Base-by-base conservation (phyloP, 345 rosid genomes). In the Hirschfeldia incana region DNA sequence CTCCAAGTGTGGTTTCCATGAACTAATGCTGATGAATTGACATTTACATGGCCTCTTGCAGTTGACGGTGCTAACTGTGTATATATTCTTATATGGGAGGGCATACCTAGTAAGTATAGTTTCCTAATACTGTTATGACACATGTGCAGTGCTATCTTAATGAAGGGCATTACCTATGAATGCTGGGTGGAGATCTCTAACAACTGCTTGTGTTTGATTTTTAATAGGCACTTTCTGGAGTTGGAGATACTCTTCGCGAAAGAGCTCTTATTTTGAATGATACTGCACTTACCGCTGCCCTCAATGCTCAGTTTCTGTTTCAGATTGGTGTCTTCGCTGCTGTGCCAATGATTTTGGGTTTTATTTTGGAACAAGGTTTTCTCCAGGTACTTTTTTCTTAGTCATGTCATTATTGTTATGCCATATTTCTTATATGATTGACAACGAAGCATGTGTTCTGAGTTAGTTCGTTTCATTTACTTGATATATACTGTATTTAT, bases 271-370 rank as follows among this genome's bases (percentile, higher is more conserved):
- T 90, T 73, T 55, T 69, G 8, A 15, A 88, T 4, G 91, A 95
- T 70, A 83, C 87, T 21, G 93, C 99, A 76, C 87, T 95, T 69
- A 88, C 74, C 72, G 85, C 94, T 39, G 99, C 99, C 71, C 67
- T 95, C 69, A 91, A 88, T 87, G 89, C 99, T 3, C 99, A 95
- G 84, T 95, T 95, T 86, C 96, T 93, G 72, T 73, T 95, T 80
- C 99, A 95, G 81, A 93, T 95, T 86, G 97, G 99, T 85, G 76
- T 91, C 77, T 93, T 95, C 76, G 85, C 96, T 51, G 99, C 99
- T 60, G 92, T 95, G 76, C 99, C 99, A 69, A 94, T 94, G 98
- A 11, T 94, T 85, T 85, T 94, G 86, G 95, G 95, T 26, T 81
- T 81, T 73, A 76, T 77, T 51, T 67, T 81, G 81, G 84, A 81